Evolutionary conservation across 768 basidiomycete genomes (phyloP).

Genomic region (Russula earlei): DNA sequence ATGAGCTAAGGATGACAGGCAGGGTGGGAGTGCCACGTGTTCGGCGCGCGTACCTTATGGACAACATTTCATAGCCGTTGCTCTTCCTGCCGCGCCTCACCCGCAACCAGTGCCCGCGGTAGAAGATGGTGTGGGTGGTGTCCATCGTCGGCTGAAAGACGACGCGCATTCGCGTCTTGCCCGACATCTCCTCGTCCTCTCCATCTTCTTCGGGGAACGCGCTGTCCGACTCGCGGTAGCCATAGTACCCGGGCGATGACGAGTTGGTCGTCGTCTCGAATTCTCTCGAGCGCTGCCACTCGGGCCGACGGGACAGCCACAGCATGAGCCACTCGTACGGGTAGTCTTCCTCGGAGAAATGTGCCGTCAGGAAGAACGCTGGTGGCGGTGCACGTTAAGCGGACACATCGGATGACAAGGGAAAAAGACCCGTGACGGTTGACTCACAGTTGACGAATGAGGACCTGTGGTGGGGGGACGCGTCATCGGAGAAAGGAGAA

Average conservation of each 20-base stretch:
- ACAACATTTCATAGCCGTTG: slow-evolving; percentile 66
- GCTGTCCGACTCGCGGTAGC: slow-evolving; percentile 40
- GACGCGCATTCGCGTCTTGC: slow-evolving; percentile 68
- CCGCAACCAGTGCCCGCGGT: slow-evolving; percentile 75
- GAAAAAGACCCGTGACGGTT: not conserved
- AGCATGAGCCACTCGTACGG: slow-evolving; percentile 90
- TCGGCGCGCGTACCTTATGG: slow-evolving; percentile 49
- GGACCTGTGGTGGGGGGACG: slow-evolving; percentile 39
- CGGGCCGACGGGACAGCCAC: slow-evolving; percentile 77
- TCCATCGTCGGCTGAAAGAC: slow-evolving; percentile 85
- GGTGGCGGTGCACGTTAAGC: slow-evolving; percentile 21
- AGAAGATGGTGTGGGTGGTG: slow-evolving; percentile 84
- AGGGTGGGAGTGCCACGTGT: not conserved
- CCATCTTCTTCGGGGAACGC: slow-evolving; percentile 48
- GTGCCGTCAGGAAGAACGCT: slow-evolving; percentile 66
- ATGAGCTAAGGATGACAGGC: not conserved
- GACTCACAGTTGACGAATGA: slow-evolving; percentile 81
- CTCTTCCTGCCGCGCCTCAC: slow-evolving; percentile 61
- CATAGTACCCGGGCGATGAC: slow-evolving; percentile 45
- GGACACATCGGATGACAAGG: slow-evolving; percentile 14
- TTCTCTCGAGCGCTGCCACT: slow-evolving; percentile 84
- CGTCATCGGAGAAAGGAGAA: not conserved
- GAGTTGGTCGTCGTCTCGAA: slow-evolving; percentile 82
- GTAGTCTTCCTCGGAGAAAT: slow-evolving; percentile 85
- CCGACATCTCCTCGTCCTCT: slow-evolving; percentile 42